Conservation (phyloP, 331 rosid species). For the Malus hybrid region DNA sequence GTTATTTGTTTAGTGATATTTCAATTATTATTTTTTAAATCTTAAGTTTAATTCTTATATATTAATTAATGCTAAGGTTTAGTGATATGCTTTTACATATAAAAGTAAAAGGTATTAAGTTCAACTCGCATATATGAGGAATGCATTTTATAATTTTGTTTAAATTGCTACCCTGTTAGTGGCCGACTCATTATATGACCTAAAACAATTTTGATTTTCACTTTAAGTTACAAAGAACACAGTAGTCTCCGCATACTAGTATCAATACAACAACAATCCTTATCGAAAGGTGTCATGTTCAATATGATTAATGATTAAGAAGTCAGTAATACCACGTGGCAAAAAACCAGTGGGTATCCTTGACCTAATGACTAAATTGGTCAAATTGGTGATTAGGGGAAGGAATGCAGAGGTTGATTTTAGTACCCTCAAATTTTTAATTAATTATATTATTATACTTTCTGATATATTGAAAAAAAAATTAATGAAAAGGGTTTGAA, state of each 20-base stretch:
- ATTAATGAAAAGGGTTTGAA: no score
- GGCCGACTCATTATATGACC: no score
- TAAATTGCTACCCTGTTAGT: no score
- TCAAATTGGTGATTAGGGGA: slow-evolving; percentile 9
- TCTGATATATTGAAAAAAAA: no score
- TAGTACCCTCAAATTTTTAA: no score
- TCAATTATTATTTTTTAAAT: no score
- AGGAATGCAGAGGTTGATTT: background rate
- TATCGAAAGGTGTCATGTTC: background rate
- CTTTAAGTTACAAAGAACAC: no score
- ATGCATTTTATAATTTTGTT: no score
- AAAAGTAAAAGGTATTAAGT: fast-evolving
- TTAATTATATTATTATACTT: no score
- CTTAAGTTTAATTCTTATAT: no score
- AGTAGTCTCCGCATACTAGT: background rate
- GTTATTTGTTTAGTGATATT: background rate
- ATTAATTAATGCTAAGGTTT: fast-evolving
- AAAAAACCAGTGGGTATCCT: background rate
- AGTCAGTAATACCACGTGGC: slow-evolving; percentile 6
- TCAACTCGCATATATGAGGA: fast-evolving
- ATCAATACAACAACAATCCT: background rate
- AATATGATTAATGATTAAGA: background rate
- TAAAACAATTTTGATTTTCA: no score
- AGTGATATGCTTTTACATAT: fast-evolving
- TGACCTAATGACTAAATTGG: slow-evolving; percentile 13